Percentiles rank a stretch among this genome's conserved stretches.
Conservation (phyloP, 805 yeast species). For the Kluyveromyces aestuarii region DNA sequence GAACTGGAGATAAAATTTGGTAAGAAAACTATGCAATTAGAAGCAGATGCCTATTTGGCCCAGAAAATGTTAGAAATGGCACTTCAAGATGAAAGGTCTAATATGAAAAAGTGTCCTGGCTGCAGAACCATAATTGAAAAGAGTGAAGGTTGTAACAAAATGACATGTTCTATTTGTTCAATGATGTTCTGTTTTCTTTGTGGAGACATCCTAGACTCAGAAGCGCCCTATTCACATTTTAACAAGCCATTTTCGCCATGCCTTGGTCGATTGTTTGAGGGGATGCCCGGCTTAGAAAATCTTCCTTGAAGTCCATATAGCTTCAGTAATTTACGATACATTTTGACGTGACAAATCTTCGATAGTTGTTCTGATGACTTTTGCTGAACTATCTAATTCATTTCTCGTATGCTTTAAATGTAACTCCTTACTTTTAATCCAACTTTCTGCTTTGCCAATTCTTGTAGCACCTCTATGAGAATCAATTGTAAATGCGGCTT, state of each 20-base stretch:
- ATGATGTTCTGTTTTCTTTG: constrained; percentile 48
- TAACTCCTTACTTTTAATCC: constrained; percentile 21
- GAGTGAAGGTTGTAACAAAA: constrained; percentile 56
- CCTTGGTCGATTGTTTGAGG: constrained; percentile 44
- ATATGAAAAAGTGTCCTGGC: constrained; percentile 42
- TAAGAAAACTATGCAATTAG: constrained; percentile 31
- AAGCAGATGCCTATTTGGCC: constrained; percentile 37
- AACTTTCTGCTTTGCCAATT: constrained; percentile 19
- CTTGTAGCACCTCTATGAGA: constrained; percentile 22
- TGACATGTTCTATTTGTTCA: constrained; percentile 44
- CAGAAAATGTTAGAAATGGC: constrained; percentile 39
- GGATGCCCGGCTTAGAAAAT: constrained; percentile 32
- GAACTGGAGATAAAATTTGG: constrained; percentile 39
- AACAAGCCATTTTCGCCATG: constrained; percentile 35
- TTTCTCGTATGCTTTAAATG: constrained; percentile 14
- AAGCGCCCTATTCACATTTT: constrained; percentile 46
- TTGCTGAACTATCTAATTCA: constrained; percentile 19
- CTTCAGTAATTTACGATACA: not conserved
- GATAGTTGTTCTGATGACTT: constrained; percentile 21
- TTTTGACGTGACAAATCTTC: constrained; percentile 12
- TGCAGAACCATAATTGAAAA: constrained; percentile 43
- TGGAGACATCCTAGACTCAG: constrained; percentile 32
- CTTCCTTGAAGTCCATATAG: not conserved
- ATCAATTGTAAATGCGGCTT: constrained; percentile 25
- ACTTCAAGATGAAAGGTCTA: constrained; percentile 33